phyloP scores from a whole-genome alignment of 2,329 filamentous ascomycete genomes.

The Torrubiella hemipterigena region DNA sequence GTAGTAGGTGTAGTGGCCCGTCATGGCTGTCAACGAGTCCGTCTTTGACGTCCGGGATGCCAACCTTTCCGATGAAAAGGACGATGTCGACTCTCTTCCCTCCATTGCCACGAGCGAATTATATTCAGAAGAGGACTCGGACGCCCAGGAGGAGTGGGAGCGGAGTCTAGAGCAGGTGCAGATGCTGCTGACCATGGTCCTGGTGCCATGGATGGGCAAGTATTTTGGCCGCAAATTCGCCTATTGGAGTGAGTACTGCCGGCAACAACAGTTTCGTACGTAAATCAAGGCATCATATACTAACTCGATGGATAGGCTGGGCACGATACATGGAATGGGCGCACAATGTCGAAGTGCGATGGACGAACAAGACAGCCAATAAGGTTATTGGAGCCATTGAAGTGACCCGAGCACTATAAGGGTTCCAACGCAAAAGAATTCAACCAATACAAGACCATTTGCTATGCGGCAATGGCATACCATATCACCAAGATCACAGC shows the following conservation, averaged over 20 bases:
- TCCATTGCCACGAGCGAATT: conserved; percentile 47
- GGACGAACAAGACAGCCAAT: conserved; percentile 51
- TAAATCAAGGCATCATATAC: too few species aligned
- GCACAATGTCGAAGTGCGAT: conserved; percentile 63
- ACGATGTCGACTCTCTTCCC: conserved; percentile 52
- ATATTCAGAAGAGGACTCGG: conserved; percentile 53
- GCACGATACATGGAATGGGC: conserved; percentile 90
- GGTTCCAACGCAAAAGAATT: not conserved
- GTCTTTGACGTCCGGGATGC: conserved; percentile 37
- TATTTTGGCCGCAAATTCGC: conserved; percentile 91
- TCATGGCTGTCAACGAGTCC: too few species aligned
- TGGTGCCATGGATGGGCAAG: conserved; percentile 89
- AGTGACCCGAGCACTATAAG: conserved; percentile 43
- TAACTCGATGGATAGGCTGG: conserved; percentile 53
- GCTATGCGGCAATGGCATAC: too few species aligned
- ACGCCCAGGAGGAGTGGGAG: conserved; percentile 92
- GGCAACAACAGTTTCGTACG: not conserved
- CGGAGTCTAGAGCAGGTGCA: conserved; percentile 89
- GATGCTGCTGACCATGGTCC: conserved; percentile 82
- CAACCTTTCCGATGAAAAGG: conserved; percentile 35
- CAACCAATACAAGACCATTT: not conserved
- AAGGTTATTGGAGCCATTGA: conserved; percentile 51
- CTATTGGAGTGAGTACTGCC: conserved; percentile 70
- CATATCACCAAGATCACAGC: too few species aligned
- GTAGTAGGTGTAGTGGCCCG: too few species aligned